These are phyloP conservation scores for Calonectria pseudoturangicola DNA, from an alignment of 2,329 filamentous ascomycete species.

Conservation along the genomic window DNA sequence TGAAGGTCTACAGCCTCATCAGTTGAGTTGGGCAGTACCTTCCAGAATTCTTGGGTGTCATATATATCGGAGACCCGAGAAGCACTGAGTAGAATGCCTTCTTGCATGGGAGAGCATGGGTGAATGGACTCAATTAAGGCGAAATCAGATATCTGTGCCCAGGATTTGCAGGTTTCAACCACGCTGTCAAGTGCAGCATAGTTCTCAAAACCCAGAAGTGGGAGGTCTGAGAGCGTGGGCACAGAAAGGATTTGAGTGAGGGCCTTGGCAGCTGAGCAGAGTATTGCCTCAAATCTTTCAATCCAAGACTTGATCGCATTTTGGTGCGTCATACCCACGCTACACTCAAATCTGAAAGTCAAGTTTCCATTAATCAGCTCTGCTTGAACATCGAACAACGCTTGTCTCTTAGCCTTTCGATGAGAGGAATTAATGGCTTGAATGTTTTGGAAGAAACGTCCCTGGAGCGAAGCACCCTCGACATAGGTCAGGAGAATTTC, in stretches of 20 bases:
- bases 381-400: background rate
- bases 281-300: background rate
- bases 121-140: background rate
- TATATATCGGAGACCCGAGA: background rate
- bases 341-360: background rate
- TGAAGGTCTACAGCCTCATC: background rate
- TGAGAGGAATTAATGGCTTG: background rate
- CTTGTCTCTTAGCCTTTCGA: background rate
- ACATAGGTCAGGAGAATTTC: background rate
- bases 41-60: slow-evolving; percentile 3
- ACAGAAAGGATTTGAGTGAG: background rate
- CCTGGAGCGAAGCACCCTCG: background rate
- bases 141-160: background rate
- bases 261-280: background rate
- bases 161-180: background rate
- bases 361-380: background rate
- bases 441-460: background rate
- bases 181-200: background rate
- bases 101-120: background rate
- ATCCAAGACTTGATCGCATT: background rate
- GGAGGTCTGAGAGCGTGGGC: background rate
- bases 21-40: background rate
- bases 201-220: background rate
- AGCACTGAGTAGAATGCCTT: background rate
- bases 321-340: background rate